These are phyloP conservation scores for Termitomyces sp. DNA, from an alignment of 768 basidiomycete species.

Conservation along the genomic window DNA sequence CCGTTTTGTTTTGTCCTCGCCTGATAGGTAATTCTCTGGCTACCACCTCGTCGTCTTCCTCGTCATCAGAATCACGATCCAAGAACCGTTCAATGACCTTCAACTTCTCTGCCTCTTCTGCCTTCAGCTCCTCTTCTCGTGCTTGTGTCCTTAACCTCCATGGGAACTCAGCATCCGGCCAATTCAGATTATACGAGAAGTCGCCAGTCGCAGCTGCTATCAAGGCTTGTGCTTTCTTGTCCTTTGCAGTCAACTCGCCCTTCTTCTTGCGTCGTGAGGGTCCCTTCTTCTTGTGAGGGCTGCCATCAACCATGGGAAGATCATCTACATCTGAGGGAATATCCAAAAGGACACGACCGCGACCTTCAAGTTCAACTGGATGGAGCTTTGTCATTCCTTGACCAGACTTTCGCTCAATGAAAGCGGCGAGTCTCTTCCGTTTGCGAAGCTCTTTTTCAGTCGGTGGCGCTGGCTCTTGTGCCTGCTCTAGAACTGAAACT, in stretches of 20 bases:
- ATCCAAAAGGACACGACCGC: conserved; percentile 68
- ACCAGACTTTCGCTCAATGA: conserved; percentile 34
- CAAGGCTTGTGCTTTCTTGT: conserved; percentile 23
- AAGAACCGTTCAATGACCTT: conserved; percentile 66
- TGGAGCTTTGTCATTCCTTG: conserved; percentile 39
- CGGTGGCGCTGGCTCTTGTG: conserved; percentile 27
- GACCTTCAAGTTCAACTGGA: conserved; percentile 61
- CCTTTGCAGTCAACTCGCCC: conserved; percentile 26
- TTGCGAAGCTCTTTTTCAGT: conserved; percentile 64
- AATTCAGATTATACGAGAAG: conserved; percentile 52
- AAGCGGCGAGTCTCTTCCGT: conserved; percentile 63
- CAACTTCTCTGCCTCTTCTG: conserved; percentile 55
- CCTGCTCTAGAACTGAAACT: conserved; percentile 33
- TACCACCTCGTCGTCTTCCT: conserved; percentile 34
- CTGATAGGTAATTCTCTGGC: conserved; percentile 16
- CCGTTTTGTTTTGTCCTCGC: conserved; percentile 56
- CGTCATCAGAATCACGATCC: conserved; percentile 65
- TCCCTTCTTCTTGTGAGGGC: conserved; percentile 33
- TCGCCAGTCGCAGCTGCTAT: conserved; percentile 22
- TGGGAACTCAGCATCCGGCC: conserved; percentile 76
- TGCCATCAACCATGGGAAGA: conserved; percentile 21
- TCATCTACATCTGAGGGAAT: conserved; percentile 34
- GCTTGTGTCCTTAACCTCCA: conserved; percentile 65
- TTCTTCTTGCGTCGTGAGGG: conserved; percentile 47
- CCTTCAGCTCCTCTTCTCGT: conserved; percentile 42